These are phyloP conservation scores for Candida koratica DNA, from an alignment of 805 yeast genomes.

Conservation along the genomic window DNA sequence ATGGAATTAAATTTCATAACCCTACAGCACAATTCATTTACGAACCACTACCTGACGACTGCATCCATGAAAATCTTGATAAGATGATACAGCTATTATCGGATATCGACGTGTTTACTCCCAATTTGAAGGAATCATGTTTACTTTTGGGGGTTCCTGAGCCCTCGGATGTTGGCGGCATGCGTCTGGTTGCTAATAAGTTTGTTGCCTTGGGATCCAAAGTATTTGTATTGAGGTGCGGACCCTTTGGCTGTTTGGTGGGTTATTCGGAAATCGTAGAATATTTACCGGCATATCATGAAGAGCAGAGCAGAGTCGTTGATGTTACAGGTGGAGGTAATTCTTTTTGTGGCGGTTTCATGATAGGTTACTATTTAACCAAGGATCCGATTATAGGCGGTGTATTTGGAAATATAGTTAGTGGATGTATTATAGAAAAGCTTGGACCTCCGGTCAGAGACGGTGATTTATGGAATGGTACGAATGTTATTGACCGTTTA, in stretches of 20 bases:
- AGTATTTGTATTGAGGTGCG: constrained; percentile 70
- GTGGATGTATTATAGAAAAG: constrained; percentile 79
- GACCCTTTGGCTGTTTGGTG: constrained; percentile 63
- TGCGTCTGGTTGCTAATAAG: constrained; percentile 31
- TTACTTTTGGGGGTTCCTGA: constrained; percentile 51
- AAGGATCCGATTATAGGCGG: constrained; percentile 51
- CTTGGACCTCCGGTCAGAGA: constrained; percentile 60
- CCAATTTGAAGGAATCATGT: constrained; percentile 83
- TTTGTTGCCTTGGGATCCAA: constrained; percentile 11
- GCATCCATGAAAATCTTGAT: constrained; percentile 45
- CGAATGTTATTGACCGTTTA: constrained; percentile 42
- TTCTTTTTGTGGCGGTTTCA: constrained; percentile 41
- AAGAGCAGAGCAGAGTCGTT: constrained; percentile 29
- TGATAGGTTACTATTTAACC: constrained; percentile 54
- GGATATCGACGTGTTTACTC: constrained; percentile 62
- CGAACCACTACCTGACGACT: constrained; percentile 85
- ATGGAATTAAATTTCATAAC: constrained; percentile 24
- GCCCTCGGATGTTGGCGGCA: constrained; percentile 3
- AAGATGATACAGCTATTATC: constrained; percentile 36
- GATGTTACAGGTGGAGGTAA: constrained; percentile 48
- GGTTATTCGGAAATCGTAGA: constrained; percentile 22
- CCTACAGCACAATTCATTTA: constrained; percentile 51
- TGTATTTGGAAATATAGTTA: constrained; percentile 64
- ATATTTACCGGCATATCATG: constrained; percentile 77
- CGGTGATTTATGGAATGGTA: constrained; percentile 59